Conservation (phyloP, 2,329 filamentous ascomycete species). For the Penicillium sp. region DNA sequence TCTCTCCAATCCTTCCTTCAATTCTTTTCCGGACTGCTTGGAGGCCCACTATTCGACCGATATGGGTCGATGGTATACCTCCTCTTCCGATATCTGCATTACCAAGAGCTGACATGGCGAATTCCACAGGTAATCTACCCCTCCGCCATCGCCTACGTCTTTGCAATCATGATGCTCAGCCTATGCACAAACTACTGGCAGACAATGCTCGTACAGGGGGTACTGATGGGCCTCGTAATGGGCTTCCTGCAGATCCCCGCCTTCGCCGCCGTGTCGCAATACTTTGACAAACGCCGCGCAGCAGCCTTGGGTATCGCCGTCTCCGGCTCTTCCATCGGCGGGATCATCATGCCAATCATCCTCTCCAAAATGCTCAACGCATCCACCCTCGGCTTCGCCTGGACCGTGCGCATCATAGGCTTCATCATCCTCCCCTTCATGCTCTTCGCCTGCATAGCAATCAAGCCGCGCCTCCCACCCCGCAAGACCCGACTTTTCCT, state of each 20-base stretch:
- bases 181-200: conserved; percentile 61
- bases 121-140: conserved; percentile 20
- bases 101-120: not conserved
- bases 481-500: conserved; percentile 10
- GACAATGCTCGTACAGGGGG: conserved; percentile 46
- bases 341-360: conserved; percentile 56
- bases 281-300: conserved; percentile 54
- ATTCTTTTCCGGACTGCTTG: conserved; percentile 25
- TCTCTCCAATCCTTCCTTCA: conserved; percentile 41
- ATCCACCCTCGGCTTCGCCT: conserved; percentile 54
- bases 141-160: conserved; percentile 45
- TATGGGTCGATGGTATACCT: conserved; percentile 32
- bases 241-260: conserved; percentile 52
- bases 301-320: conserved; percentile 54
- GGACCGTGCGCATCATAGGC: conserved; percentile 58
- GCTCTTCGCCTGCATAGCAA: conserved; percentile 41
- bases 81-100: too few species aligned
- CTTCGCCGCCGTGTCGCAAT: conserved; percentile 52
- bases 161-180: conserved; percentile 67
- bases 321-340: conserved; percentile 57
- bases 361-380: conserved; percentile 55
- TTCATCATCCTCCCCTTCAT: conserved; percentile 56
- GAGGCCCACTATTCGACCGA: conserved; percentile 31
- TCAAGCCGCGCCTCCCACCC: conserved; percentile 24
- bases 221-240: conserved; percentile 33